Evolutionary conservation across 1,284 basidiomycete species (phyloP), one percentile per base, ranked within the genome.

Genomic region (Schizophyllum amplum): DNA sequence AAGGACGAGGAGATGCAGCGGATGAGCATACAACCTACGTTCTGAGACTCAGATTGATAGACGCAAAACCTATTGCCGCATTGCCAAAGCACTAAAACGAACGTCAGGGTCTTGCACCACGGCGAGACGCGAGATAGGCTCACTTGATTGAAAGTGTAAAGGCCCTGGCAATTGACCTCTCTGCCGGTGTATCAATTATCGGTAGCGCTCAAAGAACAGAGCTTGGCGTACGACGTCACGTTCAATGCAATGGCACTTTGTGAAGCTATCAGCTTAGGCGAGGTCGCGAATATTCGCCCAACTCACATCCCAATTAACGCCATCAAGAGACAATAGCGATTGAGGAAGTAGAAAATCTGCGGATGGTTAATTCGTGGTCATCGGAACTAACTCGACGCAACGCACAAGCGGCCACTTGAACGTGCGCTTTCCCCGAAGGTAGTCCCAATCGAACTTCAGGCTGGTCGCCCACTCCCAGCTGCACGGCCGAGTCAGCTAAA

Each of bases 81-180:
- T 62, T 61, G n/a, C 61, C 61, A 46, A 61, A 60, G 33, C 33
- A 42, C 33, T 42, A 17, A 17, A 42, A 17, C 33, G 11, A 42
- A 17, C 4, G 17, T 42, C 17, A 42, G 33, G 7, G 13, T 9
- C 33, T 9, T 13, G 33, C 33, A 42, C 13, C n/a, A n/a, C 3
- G 33, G 33, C 33, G 7, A 42, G 33, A 42, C 4, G 33, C 33
- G 17, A 17, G 2, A 3, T 9, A 17, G 7, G 17, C 33, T 9
- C 61, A 83, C 72, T 72, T 86, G 83, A 59, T 84, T 87, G 69
- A 87, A 87, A 2, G 81, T 86, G 67, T 86, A 90, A 24, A 90
- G 65, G 0, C 77, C 72, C 69, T 86, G 83, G 58, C 85, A 87
- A 64, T 86, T 72, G 53, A 87, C 69, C 60, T 75, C 68, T 4